phyloP scores from a whole-genome alignment of 306 rosid genomes.

The Betula pendula region DNA sequence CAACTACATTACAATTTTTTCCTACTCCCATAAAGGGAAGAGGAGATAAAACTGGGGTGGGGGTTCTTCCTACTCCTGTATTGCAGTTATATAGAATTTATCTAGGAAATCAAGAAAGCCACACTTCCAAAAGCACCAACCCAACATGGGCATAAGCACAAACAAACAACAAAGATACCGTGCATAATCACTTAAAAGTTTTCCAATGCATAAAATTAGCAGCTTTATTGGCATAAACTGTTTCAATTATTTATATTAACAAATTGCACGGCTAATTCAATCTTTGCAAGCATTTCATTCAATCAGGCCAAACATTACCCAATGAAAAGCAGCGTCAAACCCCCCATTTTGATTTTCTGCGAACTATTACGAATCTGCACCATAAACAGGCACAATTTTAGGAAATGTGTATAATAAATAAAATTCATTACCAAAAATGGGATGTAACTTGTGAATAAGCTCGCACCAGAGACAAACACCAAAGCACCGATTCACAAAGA shows the following conservation, averaged over 20 bases:
- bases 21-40: too few relatives aligned
- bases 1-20: too few relatives aligned
- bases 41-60: too few relatives aligned
- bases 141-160: too few relatives aligned
- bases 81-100: neutral
- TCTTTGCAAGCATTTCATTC: neutral
- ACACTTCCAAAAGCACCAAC: neutral
- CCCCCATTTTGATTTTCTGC: neutral
- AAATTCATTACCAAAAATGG: neutral
- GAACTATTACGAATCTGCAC: too few relatives aligned
- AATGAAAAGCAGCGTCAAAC: neutral
- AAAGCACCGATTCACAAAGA: constrained; percentile 1
- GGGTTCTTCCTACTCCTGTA: neutral
- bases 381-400: too few relatives aligned
- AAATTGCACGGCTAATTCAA: neutral
- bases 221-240: neutral
- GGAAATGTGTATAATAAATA: neutral
- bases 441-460: neutral
- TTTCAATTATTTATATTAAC: neutral
- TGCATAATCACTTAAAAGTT: too few relatives aligned
- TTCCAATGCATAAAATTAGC: neutral
- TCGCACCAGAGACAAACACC: neutral
- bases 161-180: neutral
- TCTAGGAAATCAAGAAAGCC: neutral
- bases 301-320: neutral